Conservation (phyloP, 2,329 filamentous ascomycete genomes). For the Didymella segeticola region DNA sequence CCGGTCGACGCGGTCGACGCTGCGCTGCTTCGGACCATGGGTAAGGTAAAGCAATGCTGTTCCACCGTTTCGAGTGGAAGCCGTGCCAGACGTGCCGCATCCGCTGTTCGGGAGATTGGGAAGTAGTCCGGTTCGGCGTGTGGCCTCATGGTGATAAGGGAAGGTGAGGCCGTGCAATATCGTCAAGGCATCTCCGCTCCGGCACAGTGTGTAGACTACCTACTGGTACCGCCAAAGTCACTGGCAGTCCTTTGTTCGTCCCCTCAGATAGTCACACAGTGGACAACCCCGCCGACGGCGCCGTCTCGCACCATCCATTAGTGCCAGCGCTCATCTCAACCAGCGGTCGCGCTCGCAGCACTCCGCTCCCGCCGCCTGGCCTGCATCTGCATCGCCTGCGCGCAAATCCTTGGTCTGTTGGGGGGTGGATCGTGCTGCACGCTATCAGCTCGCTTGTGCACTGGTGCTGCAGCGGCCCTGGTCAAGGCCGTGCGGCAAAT, state of each 20-base stretch:
- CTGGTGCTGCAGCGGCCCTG: slow-evolving; percentile 29
- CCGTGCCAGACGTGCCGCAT: slow-evolving; percentile 30
- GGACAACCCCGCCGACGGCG: slow-evolving; percentile 12
- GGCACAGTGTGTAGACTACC: too few relatives aligned
- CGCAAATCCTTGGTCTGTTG: slow-evolving; percentile 45
- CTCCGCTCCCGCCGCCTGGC: slow-evolving; percentile 27
- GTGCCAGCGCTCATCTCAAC: background rate
- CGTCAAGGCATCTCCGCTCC: slow-evolving; percentile 6
- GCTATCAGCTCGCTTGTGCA: slow-evolving; percentile 39
- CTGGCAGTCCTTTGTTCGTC: slow-evolving; percentile 26
- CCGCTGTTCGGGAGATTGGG: slow-evolving; percentile 30
- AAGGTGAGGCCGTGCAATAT: slow-evolving; percentile 18
- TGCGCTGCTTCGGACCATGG: slow-evolving; percentile 9
- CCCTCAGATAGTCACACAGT: background rate
- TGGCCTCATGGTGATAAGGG: slow-evolving; percentile 25
- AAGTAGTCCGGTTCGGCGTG: slow-evolving; percentile 7
- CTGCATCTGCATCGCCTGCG: slow-evolving; percentile 22
- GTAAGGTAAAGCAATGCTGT: too few relatives aligned
- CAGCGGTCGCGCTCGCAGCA: slow-evolving; percentile 6
- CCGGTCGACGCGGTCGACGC: too few relatives aligned
- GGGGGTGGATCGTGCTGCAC: slow-evolving; percentile 35
- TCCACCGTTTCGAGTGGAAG: slow-evolving; percentile 36
- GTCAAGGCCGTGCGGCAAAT: slow-evolving; percentile 22
- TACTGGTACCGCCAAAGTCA: slow-evolving; percentile 17
- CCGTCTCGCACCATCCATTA: background rate